Evolutionary conservation across 345 rosid genomes (phyloP), one percentile per base, ranked within the genome.

Genomic region (Eucalyptus cloeziana): DNA sequence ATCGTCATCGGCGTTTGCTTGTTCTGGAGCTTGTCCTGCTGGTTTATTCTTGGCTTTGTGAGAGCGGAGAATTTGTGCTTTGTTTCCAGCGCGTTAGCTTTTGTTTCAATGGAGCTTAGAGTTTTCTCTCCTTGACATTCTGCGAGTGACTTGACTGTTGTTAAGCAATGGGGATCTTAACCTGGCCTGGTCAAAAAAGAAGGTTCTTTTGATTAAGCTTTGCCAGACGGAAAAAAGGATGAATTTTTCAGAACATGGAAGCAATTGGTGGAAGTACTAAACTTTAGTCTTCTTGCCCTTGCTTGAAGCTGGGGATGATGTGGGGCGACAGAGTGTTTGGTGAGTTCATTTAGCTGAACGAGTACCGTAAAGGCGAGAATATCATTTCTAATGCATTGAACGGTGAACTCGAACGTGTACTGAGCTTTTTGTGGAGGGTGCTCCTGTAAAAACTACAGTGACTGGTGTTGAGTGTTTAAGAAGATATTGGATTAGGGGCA

Each of bases 381-480:
- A 13, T 62, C 7, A n/a, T 27, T 62, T 62, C 30, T 62, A 62
- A 31, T 62, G 16, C 13, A 31, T 47, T 47, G 40, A 67, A 67
- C 37, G 31, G 79, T 67, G 40, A n/a, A 37, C 79, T 67, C n/a
- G 79, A 67, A 67, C 31, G 76, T n/a, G 37, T 64, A 30, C 67
- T 60, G 67, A 60, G 67, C 31, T 64, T 13, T 13, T 64, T 89
- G 24, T 58, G 67, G 89, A 98, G 98, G 99, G 99, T 86, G 92
- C 93, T 90, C 95, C 99, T 49, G 33, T 92, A 60, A 98, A 96
- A 94, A 93, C 97, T 40, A 95, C 97, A 4, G 99, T 98, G 14
- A 98, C 99, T 49, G 98, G 98, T 85, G 99, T 97, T 54, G 99
- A 97, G 95, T 98, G 99, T 98, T 98, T 90, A 98, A 98, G 95